Evolutionary conservation across 2,329 filamentous ascomycete genomes (phyloP), one percentile per base, ranked within the genome.

Genomic region (Botryotinia narcissicola): DNA sequence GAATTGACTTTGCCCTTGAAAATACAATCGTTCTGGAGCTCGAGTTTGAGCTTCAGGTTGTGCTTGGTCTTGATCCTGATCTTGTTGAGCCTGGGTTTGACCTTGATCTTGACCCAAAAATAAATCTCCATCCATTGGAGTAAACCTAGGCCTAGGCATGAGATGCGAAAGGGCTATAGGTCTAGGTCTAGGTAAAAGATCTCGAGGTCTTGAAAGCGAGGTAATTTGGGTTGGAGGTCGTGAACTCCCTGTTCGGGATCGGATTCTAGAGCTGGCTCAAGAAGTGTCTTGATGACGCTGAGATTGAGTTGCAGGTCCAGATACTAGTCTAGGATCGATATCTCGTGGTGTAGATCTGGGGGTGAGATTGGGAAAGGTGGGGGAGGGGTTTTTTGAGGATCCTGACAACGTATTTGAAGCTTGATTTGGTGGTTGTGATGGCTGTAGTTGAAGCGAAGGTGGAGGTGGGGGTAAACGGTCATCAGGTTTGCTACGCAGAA

Each of bases 321-420:
- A 51, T 51, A 7, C 48, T 0, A 0, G 0, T 54, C n/a, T 29
- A 29, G n/a, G n/a, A 14, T 51, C 25, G 1, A 51, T 10, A 29
- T 16, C 25, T n/a, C 25, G 25, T 54, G 51, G 25, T 29, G n/a
- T 16, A 8, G n/a, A 54, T 54, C 12, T 54, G 12, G 51, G 14
- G 10, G 29, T n/a, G 51, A 54, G 51, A 29, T 29, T 54, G 12
- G 51, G n/a, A 5, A 54, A 54, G 14, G 25, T 29, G n/a, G n/a
- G 51, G 0, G 25, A 29, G n/a, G 0, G 12, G 6, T 54, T 29
- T 29, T 25, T 51, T 4, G 25, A 51, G 25, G 25, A 51, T 51
- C 10, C 5, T 1, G 48, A n/a, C 0, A 4, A 51, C 0, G 12
- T n/a, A 2, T n/a, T n/a, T 2, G 2, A 7, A 14, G 25, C 8